Evolutionary conservation across 202 grass and related monocot genomes (phyloP).

Genomic region (Brachypodium distachyon): DNA sequence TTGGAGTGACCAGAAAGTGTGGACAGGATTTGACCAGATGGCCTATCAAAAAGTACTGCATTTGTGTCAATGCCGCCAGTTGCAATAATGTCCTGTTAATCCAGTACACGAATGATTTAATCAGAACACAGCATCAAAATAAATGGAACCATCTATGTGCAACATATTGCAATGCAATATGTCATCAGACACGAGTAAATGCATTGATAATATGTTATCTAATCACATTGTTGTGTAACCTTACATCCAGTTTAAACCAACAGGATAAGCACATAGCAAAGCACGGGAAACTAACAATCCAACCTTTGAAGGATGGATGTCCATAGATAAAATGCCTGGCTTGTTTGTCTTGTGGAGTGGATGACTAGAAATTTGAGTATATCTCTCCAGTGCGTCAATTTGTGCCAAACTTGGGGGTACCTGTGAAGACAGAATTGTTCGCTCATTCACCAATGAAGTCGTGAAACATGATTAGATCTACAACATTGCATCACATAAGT

Average conservation of each 20-base stretch:
- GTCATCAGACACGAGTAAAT: neutral
- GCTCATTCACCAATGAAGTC: neutral
- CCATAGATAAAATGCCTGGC: conserved; percentile 73
- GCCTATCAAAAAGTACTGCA: conserved; percentile 85
- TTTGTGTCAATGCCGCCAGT: conserved; percentile 90
- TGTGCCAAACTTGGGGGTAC: conserved; percentile 56
- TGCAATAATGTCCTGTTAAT: conserved; percentile 78
- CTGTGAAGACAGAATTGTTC: conserved; percentile 22
- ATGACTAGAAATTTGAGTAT: conserved; percentile 91
- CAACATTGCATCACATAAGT: neutral
- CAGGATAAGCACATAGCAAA: neutral
- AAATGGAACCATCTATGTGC: neutral
- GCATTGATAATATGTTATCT: neutral
- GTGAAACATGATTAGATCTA: neutral
- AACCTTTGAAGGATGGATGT: conserved; percentile 96
- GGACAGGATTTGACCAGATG: conserved; percentile 84
- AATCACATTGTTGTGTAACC: neutral
- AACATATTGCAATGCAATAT: neutral
- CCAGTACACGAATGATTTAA: neutral
- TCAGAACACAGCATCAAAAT: neutral
- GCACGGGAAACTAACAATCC: conserved; percentile 1
- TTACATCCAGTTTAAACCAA: neutral
- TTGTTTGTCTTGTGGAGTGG: conserved; percentile 98
- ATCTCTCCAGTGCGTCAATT: conserved; percentile 69
- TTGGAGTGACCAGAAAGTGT: conserved; percentile 96